Base-by-base conservation (phyloP, 352 stramenopile species). In the Globisporangium canariense region DNA sequence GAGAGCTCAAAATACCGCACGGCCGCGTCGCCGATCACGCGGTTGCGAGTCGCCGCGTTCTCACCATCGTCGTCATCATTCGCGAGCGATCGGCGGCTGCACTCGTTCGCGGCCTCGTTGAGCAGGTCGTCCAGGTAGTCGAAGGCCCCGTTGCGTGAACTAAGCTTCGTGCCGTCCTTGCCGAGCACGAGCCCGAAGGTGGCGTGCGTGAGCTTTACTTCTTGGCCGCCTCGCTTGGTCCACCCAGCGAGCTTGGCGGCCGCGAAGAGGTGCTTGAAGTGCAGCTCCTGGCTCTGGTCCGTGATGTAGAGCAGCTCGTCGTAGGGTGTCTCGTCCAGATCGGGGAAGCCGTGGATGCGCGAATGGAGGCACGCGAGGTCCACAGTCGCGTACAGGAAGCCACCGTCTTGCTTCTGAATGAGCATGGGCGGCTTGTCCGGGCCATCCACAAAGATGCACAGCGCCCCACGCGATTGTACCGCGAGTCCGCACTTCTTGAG, bases 1-100 rank as follows among this genome's bases (percentile, higher is more conserved):
- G 84, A 81, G 25, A 95, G 66, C 55, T 95, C 87, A 61, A 93
- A 95, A 64, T 93, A 95, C 11, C 83, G 83, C 61, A 93, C 84
- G 9, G 86, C 83, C 1, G 82, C 84, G 59, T 94, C 84, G 36
- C 86, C 84, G 49, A 93, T 77, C 28, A 77, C 73, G 22, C 70
- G 73, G 59, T 91, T 88, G 54, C 83, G 73, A 49, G 5, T 46
- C 40, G 40, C 43, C 43, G 43, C 43, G 18, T 5, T n/a, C 4
- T 22, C 38, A 34, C 50, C 1, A 62, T 55, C 36, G 6, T 72
- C 61, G 1, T 72, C 52, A 20, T 75, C 75, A 11, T 67, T 73
- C 9, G 75, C 65, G 20, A 93, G 71, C 3, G 86, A 85, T 40
- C 83, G 82, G 28, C 76, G 73, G 7, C 76, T 78, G 62, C 83